Evolutionary conservation across 176 grass and related monocot genomes (phyloP), one percentile per base, ranked within the genome.

Genomic region (Hsuehochloa calcarea): DNA sequence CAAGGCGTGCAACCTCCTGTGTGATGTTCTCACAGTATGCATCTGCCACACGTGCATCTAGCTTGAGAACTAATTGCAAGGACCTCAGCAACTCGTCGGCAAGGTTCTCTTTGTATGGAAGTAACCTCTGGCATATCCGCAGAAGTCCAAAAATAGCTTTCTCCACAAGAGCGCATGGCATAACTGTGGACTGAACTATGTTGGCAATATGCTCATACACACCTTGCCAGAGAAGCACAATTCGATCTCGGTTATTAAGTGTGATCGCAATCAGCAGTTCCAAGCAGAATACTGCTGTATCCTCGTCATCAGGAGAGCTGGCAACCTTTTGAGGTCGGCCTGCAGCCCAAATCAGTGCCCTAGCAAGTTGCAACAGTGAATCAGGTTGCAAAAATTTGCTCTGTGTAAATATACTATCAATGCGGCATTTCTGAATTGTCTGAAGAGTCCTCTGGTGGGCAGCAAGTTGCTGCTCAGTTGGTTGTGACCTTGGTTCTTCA

Each of bases 91-190:
- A 72, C 60, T 99, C 97, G 26, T 99, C 97, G 8, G 90, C 93
- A 74, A 99, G 87, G 71, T 99, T 96, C 84, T 99, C 97, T 76
- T 99, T 99, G 78, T 94, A 99, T 46, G 97, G 97, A 65, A 99
- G 78, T 89, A 99, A 81, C 68, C 93, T 96, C 86, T 96, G 93
- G 71, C 97, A 99, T 87, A 99, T 99, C 31, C 93, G 87, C 55
- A 99, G 78, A 54, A 99, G 93, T 35, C 97, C 97, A 91, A 99
- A 99, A 86, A 99, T 94, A 70, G 97, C 97, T 80, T 94, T 99
- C 79, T 99, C 97, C 56, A 94, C 93, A 66, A 99, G 86, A 75
- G 93, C 93, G 54, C 97, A 99, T 27, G 97, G 93, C 90, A 94
- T 91, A 68, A 96, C 91, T 64, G 93, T 91, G 31, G 93, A 94